Conservation (phyloP, 2,329 filamentous ascomycete species). For the Fusarium penzigii region DNA sequence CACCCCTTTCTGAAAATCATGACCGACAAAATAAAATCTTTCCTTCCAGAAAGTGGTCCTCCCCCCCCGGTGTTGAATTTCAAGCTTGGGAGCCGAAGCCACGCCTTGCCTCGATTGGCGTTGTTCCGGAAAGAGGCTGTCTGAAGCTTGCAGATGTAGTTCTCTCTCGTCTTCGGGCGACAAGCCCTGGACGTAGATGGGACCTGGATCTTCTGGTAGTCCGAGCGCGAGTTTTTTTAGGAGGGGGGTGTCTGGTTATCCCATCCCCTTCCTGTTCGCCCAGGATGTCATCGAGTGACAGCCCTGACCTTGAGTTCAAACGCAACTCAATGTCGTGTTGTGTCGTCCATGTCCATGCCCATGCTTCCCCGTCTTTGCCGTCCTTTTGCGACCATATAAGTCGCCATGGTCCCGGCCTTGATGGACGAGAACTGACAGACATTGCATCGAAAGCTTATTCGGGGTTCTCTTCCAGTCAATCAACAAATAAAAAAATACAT, state of each 20-base stretch:
- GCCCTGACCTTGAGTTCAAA: constrained; percentile 25
- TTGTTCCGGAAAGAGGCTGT: constrained; percentile 24
- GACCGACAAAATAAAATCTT: too few relatives aligned
- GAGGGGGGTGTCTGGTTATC: constrained; percentile 18
- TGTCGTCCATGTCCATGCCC: constrained; percentile 19
- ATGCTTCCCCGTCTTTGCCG: constrained; percentile 6
- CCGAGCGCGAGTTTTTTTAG: too few relatives aligned
- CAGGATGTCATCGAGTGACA: constrained; percentile 23
- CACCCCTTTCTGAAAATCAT: too few relatives aligned
- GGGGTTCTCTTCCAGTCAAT: too few relatives aligned
- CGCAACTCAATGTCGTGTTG: constrained; percentile 18
- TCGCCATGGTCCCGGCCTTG: constrained; percentile 20
- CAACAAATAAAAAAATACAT: too few relatives aligned
- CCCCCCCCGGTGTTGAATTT: too few relatives aligned
- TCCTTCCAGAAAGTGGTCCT: too few relatives aligned
- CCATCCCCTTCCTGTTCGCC: constrained; percentile 20
- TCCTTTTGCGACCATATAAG: constrained; percentile 26
- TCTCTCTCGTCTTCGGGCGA: constrained; percentile 7
- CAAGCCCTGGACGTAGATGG: too few relatives aligned
- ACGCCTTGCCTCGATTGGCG: constrained; percentile 27
- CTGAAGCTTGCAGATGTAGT: constrained; percentile 24
- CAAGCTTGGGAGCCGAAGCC: constrained; percentile 22
- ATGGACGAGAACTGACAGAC: neutral
- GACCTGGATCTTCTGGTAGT: too few relatives aligned
- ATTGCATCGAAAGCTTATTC: too few relatives aligned